A percentile compares a stretch with the other conserved stretches of the same genome.
Evolutionary conservation across 306 rosid genomes (phyloP).

Genomic region (Rosa persica): DNA sequence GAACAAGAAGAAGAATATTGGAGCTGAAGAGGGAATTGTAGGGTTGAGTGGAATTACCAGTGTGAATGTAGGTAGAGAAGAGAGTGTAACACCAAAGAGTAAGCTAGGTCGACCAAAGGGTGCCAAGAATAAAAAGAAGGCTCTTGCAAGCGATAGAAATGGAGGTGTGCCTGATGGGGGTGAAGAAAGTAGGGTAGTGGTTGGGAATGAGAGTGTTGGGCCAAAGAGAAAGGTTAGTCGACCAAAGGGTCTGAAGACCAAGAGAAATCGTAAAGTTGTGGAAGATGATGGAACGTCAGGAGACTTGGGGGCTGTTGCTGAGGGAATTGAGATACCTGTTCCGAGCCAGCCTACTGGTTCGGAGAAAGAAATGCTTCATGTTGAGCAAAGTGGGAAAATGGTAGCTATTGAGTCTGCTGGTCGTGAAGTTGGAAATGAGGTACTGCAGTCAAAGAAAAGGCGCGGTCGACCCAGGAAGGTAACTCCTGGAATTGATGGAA

Average conservation of each 20-base stretch:
- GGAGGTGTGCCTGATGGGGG: not conserved
- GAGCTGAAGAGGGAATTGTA: conserved; percentile 19
- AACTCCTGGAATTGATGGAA: conserved; percentile 18
- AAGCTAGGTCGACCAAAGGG: conserved; percentile 49
- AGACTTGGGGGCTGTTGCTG: not conserved
- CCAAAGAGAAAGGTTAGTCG: conserved; percentile 22
- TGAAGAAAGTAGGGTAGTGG: conserved; percentile 20
- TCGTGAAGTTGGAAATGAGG: conserved; percentile 22
- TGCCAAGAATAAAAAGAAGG: conserved; percentile 26
- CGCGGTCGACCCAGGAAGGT: conserved; percentile 34
- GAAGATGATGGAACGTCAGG: not conserved
- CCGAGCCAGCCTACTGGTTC: not conserved
- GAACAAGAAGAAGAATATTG: conserved; percentile 17
- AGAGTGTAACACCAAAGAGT: conserved; percentile 14
- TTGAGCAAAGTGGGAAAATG: not conserved
- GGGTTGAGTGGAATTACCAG: conserved; percentile 23
- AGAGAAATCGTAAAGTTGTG: not conserved
- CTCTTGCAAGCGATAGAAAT: conserved; percentile 9
- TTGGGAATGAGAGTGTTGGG: conserved; percentile 23
- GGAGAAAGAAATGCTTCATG: conserved; percentile 1
- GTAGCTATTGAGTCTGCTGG: not conserved
- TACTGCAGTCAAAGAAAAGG: conserved; percentile 7
- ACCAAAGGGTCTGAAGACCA: conserved; percentile 17
- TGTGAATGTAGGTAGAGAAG: conserved; percentile 22
- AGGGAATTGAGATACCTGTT: not conserved